These are phyloP conservation scores for Aspergillus hortae DNA, from an alignment of 2,329 filamentous ascomycete species.

Conservation along the genomic window DNA sequence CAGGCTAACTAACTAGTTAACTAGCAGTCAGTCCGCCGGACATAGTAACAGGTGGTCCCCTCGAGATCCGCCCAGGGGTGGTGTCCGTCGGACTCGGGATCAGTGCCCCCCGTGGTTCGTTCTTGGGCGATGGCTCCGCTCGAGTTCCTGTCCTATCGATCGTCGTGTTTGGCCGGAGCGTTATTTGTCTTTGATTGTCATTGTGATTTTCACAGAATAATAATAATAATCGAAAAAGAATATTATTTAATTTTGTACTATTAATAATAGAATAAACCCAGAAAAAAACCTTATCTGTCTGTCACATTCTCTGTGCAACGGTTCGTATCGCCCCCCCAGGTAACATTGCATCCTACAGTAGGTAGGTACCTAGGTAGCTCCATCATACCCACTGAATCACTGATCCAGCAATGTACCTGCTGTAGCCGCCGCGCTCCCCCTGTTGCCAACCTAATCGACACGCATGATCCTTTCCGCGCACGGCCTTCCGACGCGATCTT, in stretches of 20 bases:
- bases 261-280: not conserved
- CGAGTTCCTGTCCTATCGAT: constrained; percentile 5
- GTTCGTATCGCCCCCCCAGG: not conserved
- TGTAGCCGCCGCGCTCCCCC: constrained; percentile 1
- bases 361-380: not conserved
- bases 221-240: too few relatives aligned
- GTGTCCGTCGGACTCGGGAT: constrained; percentile 17
- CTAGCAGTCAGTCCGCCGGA: too few relatives aligned
- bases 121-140: constrained; percentile 7
- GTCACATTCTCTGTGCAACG: not conserved
- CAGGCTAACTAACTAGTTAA: too few relatives aligned
- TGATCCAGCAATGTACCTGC: constrained; percentile 1
- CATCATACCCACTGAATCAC: constrained; percentile 1
- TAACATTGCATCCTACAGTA: not conserved
- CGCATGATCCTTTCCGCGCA: constrained; percentile 12
- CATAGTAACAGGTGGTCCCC: not conserved
- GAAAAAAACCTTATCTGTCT: not conserved
- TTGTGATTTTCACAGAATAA: not conserved
- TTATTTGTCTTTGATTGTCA: constrained; percentile 2
- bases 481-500: constrained; percentile 6
- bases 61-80: constrained; percentile 31
- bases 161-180: not conserved
- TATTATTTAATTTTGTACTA: not conserved
- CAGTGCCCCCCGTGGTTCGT: constrained; percentile 16
- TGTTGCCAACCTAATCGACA: constrained; percentile 13